A percentile compares a stretch with the other conserved stretches of the same genome.
phyloP scores from a whole-genome alignment of 176 grass and related monocot species.

The Pontederia paniculata region DNA sequence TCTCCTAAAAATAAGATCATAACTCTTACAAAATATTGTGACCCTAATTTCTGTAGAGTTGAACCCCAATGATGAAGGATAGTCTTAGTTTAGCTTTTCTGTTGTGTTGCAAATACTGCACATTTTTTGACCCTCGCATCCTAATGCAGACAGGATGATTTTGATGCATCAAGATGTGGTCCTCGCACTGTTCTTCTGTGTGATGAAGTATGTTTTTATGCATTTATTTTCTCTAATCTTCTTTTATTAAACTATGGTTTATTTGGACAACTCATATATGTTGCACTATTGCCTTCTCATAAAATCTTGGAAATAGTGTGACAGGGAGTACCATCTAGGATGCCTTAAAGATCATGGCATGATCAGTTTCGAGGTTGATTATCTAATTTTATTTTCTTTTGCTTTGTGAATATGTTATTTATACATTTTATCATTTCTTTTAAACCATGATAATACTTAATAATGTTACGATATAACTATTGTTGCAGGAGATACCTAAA shows the following conservation, averaged over 20 bases:
- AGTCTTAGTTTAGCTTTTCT: too few relatives aligned
- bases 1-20: too few relatives aligned
- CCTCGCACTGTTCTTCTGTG: slow-evolving; percentile 23
- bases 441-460: too few relatives aligned
- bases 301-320: slow-evolving; percentile 4
- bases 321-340: slow-evolving; percentile 27
- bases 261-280: slow-evolving; percentile 2
- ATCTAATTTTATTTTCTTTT: background rate
- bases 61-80: too few relatives aligned
- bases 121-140: too few relatives aligned
- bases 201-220: slow-evolving; percentile 21
- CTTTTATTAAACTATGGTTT: background rate
- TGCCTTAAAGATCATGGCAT: slow-evolving; percentile 20
- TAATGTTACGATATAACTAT: too few relatives aligned
- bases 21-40: too few relatives aligned
- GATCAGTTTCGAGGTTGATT: background rate
- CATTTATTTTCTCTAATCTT: slow-evolving; percentile 9
- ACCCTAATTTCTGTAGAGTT: too few relatives aligned
- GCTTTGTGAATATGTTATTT: background rate
- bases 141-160: background rate
- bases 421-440: too few relatives aligned
- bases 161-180: slow-evolving; percentile 4
- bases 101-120: too few relatives aligned
- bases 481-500: too few relatives aligned
- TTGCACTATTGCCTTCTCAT: slow-evolving; percentile 5